Evolutionary conservation across 1,139 yeast genomes (phyloP).

Genomic region (Meyerozyma guilliermondii): DNA sequence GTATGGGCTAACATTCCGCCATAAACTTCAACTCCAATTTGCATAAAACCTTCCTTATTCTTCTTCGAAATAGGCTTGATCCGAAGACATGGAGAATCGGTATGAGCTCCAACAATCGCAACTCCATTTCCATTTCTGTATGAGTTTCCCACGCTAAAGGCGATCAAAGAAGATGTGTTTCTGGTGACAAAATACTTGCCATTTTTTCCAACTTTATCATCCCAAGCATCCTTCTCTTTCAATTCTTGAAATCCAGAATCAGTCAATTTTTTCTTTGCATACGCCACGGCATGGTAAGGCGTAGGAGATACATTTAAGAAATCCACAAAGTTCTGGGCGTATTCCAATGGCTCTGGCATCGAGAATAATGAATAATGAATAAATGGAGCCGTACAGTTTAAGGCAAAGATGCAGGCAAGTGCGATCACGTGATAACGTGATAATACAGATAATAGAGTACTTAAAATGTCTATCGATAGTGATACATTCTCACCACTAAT

Average conservation of each 20-base stretch:
- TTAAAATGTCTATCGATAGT: no score
- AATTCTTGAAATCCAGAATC: conserved; percentile 69
- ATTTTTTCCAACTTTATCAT: conserved; percentile 45
- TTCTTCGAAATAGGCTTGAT: conserved; percentile 86
- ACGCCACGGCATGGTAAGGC: conserved; percentile 87
- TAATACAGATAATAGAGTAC: no score
- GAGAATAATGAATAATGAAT: no score
- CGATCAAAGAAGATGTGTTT: conserved; percentile 83
- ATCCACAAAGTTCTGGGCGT: conserved; percentile 60
- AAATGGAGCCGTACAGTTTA: no score
- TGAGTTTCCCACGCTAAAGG: conserved; percentile 73
- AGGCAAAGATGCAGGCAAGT: no score
- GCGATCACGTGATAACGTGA: background rate
- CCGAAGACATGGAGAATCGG: conserved; percentile 90
- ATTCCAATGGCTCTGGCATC: conserved; percentile 18
- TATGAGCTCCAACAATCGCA: conserved; percentile 89
- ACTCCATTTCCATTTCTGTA: conserved; percentile 81
- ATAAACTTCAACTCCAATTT: conserved; percentile 89
- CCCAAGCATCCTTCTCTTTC: conserved; percentile 74
- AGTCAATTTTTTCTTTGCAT: conserved; percentile 49
- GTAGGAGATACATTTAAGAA: conserved; percentile 87
- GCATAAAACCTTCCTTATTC: conserved; percentile 70
- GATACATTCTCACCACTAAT: no score
- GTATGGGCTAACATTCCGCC: conserved; percentile 95
- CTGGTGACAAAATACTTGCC: conserved; percentile 78